Evolutionary conservation across 2,329 filamentous ascomycete genomes (phyloP), one percentile per base, ranked within the genome.

Genomic region (Cladosporium sp.): DNA sequence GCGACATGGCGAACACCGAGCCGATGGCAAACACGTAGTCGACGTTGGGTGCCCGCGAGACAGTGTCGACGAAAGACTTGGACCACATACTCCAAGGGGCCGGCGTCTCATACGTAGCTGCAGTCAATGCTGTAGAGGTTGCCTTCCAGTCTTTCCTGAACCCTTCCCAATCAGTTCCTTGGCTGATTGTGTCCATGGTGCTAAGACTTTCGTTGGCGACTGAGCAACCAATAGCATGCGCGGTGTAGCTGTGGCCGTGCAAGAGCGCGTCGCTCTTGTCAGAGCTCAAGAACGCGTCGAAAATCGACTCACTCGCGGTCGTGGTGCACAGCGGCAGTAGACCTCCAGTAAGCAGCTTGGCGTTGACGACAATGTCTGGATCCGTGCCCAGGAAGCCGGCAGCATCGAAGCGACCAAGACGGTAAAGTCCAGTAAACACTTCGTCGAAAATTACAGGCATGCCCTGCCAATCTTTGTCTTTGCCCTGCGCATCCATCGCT

Each of bases 181-280:
- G 65, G 3, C 89, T 84, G 77, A 91, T 82, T 1, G 73, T 67
- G 45, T 77, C 71, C 80, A 93, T 83, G 39, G 79, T 78, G 8
- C 73, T 70, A 8, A 95, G 70, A 1, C 85, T 86, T 52, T 84
- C 83, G n/a, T 88, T 78, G 0, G 88, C 91, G 0, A 95, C 89
- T 45, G 88, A 84, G 66, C 90, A 95, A 0, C 90, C 91, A 1
- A 94, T 82, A 0, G 91, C 82, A 71, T 95, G 90, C 0, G 90
- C 90, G 0, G 90, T 95, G 73, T 95, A 95, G 71, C 89, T 93
- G 70, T 95, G 90, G 0, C 90, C 90, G 65, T 95, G 91, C 3
- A 95, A 76, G 5, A 95, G 74, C 0, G 90, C 90, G 64, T 93
- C 89, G 0, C 83, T 85, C 74, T 94, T 95, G 51, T 90, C 85